A percentile compares a stretch with the other conserved stretches of the same genome.
These are phyloP conservation scores for Anisodus tanguticus DNA, from an alignment of 257 asterid species.

Conservation along the genomic window DNA sequence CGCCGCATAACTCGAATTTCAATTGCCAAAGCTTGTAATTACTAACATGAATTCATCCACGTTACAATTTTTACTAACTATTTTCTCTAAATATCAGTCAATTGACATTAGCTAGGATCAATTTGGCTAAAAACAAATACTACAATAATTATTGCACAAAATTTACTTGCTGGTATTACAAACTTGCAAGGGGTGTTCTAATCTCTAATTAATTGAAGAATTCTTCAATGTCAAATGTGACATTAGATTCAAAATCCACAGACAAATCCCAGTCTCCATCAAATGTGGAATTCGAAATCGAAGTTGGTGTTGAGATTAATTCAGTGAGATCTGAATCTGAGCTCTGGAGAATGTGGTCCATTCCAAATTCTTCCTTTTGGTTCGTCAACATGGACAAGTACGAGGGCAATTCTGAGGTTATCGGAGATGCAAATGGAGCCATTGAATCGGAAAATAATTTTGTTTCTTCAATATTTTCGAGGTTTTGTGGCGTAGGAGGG, in stretches of 20 bases:
- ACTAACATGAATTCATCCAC: conserved; percentile 12
- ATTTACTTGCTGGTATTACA: not conserved
- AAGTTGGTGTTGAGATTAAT: conserved; percentile 57
- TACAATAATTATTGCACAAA: not conserved
- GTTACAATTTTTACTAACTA: not conserved
- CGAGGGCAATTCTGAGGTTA: conserved; percentile 51
- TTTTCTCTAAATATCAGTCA: not conserved
- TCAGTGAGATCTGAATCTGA: conserved; percentile 55
- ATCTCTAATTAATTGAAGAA: conserved; percentile 31
- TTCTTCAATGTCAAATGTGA: conserved; percentile 42
- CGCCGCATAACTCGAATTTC: not conserved
- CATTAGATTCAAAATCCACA: conserved; percentile 45
- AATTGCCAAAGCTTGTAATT: conserved; percentile 6
- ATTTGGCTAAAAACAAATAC: not conserved
- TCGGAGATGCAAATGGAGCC: conserved; percentile 49
- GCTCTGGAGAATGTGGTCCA: conserved; percentile 36
- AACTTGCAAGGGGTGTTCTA: not conserved
- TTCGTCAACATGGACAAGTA: conserved; percentile 43
- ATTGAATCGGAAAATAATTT: conserved; percentile 40
- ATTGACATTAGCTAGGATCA: conserved; percentile 27
- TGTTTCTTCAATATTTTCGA: conserved; percentile 38
- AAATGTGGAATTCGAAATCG: conserved; percentile 41
- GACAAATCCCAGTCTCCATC: conserved; percentile 45
- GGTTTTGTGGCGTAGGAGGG: conserved; percentile 46
- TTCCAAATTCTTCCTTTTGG: conserved; percentile 43